phyloP scores from a whole-genome alignment of 192 early-diverging fungal species.

The Physocladia obscura region DNA sequence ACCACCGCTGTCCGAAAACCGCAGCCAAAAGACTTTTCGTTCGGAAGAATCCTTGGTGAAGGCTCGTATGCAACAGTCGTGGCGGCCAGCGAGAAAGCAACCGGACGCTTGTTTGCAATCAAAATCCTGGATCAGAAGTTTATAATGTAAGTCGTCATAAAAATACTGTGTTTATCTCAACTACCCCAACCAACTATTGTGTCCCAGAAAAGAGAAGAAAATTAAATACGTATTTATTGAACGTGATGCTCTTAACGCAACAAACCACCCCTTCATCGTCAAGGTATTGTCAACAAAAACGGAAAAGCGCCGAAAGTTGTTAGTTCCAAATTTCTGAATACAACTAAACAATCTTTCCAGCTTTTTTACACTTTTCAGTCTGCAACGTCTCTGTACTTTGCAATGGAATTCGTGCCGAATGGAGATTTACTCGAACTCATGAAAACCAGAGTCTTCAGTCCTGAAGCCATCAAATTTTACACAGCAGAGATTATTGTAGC shows the following conservation, averaged over 20 bases:
- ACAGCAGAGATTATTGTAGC: conserved; percentile 80
- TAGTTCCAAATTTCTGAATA: too few relatives aligned
- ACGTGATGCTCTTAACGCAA: conserved; percentile 79
- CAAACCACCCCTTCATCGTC: conserved; percentile 89
- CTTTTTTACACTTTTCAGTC: conserved; percentile 97
- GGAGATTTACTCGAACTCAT: conserved; percentile 90
- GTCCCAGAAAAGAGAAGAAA: conserved; percentile 89
- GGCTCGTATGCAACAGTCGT: conserved; percentile 95
- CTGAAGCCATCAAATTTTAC: conserved; percentile 80
- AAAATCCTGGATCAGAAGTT: conserved; percentile 73
- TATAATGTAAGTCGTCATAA: conserved; percentile 26
- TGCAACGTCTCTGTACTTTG: conserved; percentile 84
- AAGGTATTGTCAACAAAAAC: too few relatives aligned
- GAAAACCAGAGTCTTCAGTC: conserved; percentile 54
- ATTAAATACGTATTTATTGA: conserved; percentile 95
- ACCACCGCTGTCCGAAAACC: conserved; percentile 58
- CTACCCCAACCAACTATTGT: too few relatives aligned
- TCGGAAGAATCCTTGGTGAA: conserved; percentile 84
- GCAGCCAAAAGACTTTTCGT: conserved; percentile 78
- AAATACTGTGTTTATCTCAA: not conserved
- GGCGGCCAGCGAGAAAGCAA: conserved; percentile 70
- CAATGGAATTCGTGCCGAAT: conserved; percentile 84
- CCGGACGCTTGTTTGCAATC: conserved; percentile 75
- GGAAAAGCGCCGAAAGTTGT: too few relatives aligned
- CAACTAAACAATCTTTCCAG: too few relatives aligned